Percentiles rank a stretch among this genome's conserved stretches.
phyloP scores from a whole-genome alignment of 192 early-diverging fungal genomes.

The Backusella australiensis region DNA sequence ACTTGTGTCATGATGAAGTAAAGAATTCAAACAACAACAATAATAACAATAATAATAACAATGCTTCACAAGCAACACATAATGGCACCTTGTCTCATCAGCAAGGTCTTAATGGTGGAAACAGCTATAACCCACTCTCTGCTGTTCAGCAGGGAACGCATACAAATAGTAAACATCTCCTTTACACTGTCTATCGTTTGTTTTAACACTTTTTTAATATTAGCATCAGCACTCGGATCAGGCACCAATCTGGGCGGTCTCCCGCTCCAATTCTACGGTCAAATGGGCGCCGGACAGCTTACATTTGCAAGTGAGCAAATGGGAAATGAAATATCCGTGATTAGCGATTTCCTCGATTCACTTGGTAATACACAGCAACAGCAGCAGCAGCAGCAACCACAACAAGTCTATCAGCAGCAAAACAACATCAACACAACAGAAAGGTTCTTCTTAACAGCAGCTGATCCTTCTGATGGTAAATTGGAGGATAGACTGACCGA shows the following conservation, averaged over 20 bases:
- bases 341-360: conserved; percentile 63
- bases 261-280: conserved; percentile 34
- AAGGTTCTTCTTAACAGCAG: conserved; percentile 88
- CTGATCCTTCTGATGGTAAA: conserved; percentile 85
- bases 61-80: neutral
- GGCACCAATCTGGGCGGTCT: conserved; percentile 33
- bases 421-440: conserved; percentile 40
- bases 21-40: conserved; percentile 38
- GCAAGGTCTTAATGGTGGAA: conserved; percentile 13
- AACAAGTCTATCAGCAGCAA: conserved; percentile 3
- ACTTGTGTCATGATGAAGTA: conserved; percentile 88
- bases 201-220: neutral
- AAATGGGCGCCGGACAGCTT: conserved; percentile 50
- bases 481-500: conserved; percentile 87
- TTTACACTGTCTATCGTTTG: no score
- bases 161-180: neutral
- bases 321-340: conserved; percentile 80
- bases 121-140: neutral
- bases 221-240: neutral
- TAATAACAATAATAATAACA: conserved; percentile 5
- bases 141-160: neutral
- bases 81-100: neutral
- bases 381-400: conserved; percentile 8
- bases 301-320: conserved; percentile 75
- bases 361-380: conserved; percentile 32